Base-by-base conservation (phyloP, 2,329 filamentous ascomycete species). In the Venturia carpophila region DNA sequence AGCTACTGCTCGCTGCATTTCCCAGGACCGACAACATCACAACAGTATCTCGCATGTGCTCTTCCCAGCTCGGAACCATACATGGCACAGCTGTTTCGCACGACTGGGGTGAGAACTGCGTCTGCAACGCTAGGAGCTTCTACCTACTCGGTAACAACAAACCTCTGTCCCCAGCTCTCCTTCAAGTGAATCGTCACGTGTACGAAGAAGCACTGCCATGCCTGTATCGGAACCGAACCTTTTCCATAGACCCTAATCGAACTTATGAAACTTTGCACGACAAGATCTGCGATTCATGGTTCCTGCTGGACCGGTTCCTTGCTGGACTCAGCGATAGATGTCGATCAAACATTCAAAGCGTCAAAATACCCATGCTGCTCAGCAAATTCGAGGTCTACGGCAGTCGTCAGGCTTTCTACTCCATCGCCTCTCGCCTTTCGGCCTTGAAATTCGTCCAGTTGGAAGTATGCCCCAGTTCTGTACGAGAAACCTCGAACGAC, bases 201-300 rank as follows among this genome's bases (percentile, higher is more conserved):
- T 63, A 66, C 60, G 21, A 63, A 5, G 64, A 66, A 42, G 64
- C 64, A 13, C 52, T 65, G n/a, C 64, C 64, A 37, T 65, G 43
- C 13, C 64, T 65, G 7, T 65, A 65, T 24, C 30, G 45, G 34
- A 21, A 56, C 24, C 52, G 64, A 49, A 37, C 58, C 27, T 65
- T 65, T 56, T 34, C 45, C 15, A 43, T 41, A 41, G 58, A 62
- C 34, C 55, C 64, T 13, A 61, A 65, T 17, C 56, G 64, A 15
- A 61, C 55, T 24, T 65, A 43, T 17, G 34, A 41, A 24, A 61
- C 30, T 9, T n/a, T 65, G 41, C 52, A 58, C 9, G 58, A 62
- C 43, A 41, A 47, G 27, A 42, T 42, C 17, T 34, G 55, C 64
- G 64, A 65, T 19, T 41, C 64, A 19, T 65, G 64, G 64, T 65